phyloP scores from a whole-genome alignment of 23 red algal species.

The Cyanidioschyzon merolae region DNA sequence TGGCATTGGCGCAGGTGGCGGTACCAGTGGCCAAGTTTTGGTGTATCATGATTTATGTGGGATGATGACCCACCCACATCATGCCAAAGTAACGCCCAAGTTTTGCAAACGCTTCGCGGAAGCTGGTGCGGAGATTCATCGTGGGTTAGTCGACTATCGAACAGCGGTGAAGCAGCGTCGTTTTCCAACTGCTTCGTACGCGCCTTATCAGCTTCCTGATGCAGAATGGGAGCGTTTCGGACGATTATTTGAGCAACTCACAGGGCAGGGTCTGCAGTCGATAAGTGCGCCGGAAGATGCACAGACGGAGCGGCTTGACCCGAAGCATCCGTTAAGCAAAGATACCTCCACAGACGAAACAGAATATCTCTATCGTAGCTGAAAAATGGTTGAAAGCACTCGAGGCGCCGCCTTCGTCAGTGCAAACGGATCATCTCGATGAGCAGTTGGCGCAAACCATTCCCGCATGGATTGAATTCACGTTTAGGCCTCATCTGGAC shows the following conservation, averaged over 20 bases:
- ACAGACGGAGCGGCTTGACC: background rate
- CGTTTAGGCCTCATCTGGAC: no score
- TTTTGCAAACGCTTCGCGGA: conserved; percentile 75
- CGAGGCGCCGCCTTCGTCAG: no score
- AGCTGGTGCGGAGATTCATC: conserved; percentile 40
- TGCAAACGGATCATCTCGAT: no score
- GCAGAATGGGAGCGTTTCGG: conserved; percentile 50
- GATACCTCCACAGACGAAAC: background rate
- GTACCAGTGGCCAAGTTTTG: conserved; percentile 79
- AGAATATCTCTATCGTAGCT: background rate
- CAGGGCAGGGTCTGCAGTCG: background rate
- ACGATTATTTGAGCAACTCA: background rate
- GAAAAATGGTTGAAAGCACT: no score
- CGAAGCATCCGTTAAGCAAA: background rate
- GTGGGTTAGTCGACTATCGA: conserved; percentile 55
- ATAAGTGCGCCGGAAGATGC: no score
- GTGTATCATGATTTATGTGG: conserved; percentile 97
- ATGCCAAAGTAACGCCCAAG: conserved; percentile 76
- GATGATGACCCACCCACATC: conserved; percentile 92
- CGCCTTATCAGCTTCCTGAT: conserved; percentile 64
- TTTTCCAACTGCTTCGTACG: conserved; percentile 52
- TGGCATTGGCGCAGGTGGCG: conserved; percentile 76
- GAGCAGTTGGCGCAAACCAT: no score
- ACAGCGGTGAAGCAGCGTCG: conserved; percentile 30
- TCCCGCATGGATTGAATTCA: no score